Conservation (phyloP, 2,329 filamentous ascomycete genomes). For the Pseudogymnoascus sp. region DNA sequence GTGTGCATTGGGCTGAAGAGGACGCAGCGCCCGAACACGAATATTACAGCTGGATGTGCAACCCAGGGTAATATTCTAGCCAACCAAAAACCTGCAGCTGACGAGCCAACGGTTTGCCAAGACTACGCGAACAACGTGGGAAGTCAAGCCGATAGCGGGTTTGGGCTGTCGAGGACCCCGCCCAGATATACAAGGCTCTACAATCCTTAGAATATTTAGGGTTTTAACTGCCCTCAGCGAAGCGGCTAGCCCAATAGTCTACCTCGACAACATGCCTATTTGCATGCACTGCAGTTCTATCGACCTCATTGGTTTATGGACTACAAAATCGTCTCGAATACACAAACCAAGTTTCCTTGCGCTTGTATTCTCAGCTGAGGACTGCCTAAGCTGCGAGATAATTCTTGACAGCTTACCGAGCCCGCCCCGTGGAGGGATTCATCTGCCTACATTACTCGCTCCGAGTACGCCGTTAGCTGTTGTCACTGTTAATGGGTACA, state of each 20-base stretch:
- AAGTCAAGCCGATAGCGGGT: neutral
- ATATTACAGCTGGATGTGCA: neutral
- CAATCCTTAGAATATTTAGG: neutral
- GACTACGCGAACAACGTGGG: neutral
- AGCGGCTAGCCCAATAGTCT: neutral
- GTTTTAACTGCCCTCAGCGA: neutral
- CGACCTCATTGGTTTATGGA: neutral
- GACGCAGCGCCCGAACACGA: neutral
- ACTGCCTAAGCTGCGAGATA: neutral
- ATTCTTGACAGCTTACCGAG: neutral
- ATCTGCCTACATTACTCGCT: neutral
- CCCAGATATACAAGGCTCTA: neutral
- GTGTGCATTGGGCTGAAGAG: neutral
- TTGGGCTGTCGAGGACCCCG: neutral
- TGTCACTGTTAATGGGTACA: neutral
- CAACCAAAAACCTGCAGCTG: neutral
- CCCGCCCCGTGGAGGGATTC: neutral
- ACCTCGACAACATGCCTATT: neutral
- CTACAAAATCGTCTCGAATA: neutral
- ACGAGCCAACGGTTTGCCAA: neutral
- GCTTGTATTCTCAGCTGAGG: neutral
- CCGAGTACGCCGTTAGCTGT: neutral
- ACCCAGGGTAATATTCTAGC: neutral
- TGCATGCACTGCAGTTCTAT: neutral
- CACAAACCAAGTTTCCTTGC: neutral